phyloP scores from a whole-genome alignment of 306 rosid genomes.

The Coriaria nepalensis region DNA sequence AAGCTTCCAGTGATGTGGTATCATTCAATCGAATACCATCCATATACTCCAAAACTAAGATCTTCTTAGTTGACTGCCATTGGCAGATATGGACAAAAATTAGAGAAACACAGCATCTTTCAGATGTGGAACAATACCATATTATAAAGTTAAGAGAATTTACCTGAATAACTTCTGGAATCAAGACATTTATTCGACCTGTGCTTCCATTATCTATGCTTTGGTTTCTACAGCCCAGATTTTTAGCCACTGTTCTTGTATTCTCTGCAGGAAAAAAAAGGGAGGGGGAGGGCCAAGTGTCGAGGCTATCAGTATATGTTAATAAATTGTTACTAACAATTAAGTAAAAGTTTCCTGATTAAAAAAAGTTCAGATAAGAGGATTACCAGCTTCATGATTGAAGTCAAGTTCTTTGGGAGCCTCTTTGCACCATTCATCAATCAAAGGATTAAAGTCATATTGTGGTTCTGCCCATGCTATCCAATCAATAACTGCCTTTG shows the following conservation, averaged over 20 bases:
- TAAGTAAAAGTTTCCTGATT: no score
- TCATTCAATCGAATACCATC: conserved; percentile 96
- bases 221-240: conserved; percentile 67
- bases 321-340: no score
- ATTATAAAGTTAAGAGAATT: no score
- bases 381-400: conserved; percentile 95
- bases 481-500: conserved; percentile 89
- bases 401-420: conserved; percentile 96
- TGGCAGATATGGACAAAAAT: conserved; percentile 21
- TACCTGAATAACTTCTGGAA: conserved; percentile 96
- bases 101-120: no score
- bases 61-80: conserved; percentile 74
- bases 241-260: conserved; percentile 74
- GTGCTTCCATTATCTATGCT: conserved; percentile 24
- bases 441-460: conserved; percentile 83
- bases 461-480: conserved; percentile 99
- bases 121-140: no score
- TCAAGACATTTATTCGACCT: conserved; percentile 65
- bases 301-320: no score
- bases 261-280: conserved; percentile 42
- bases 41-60: conserved; percentile 87
- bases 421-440: conserved; percentile 99
- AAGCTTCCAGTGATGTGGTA: conserved; percentile 52
- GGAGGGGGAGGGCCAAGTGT: no score
- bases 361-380: no score